Evolutionary conservation across 139 green algal genomes (phyloP).

Genomic region (Chlorella sp.): DNA sequence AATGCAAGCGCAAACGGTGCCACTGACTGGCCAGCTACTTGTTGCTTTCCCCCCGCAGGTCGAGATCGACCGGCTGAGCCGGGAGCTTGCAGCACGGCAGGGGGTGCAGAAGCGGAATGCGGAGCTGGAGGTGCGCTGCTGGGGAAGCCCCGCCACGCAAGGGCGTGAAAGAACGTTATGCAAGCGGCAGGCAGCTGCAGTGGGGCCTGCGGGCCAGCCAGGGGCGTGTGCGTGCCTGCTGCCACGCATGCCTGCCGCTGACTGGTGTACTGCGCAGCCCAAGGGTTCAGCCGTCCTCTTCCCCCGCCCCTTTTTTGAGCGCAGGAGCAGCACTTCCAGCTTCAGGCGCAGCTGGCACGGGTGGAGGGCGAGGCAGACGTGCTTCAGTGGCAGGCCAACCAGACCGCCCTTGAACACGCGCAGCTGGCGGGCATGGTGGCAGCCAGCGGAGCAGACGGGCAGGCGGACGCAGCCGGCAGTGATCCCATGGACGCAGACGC

Average conservation of each 20-base stretch:
- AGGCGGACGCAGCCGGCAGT: background rate
- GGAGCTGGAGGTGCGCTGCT: background rate
- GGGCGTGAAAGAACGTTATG: too few relatives aligned
- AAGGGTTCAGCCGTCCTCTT: too few relatives aligned
- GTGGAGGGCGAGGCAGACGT: background rate
- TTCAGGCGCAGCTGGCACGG: slow-evolving; percentile 15
- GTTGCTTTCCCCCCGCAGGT: background rate
- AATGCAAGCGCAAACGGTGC: background rate
- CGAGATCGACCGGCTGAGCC: background rate
- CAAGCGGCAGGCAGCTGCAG: too few relatives aligned
- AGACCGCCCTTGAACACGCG: background rate
- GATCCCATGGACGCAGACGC: background rate
- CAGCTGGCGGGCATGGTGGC: background rate
- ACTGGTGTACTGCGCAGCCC: too few relatives aligned
- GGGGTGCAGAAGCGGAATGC: background rate
- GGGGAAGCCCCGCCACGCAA: too few relatives aligned
- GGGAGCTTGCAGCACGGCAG: background rate
- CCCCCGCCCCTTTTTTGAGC: background rate
- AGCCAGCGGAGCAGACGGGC: background rate
- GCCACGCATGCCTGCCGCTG: too few relatives aligned
- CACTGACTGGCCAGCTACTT: background rate
- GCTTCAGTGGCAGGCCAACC: background rate
- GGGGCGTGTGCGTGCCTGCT: too few relatives aligned
- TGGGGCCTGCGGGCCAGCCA: too few relatives aligned
- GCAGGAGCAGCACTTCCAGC: slow-evolving; percentile 10